A percentile compares a stretch with the other conserved stretches of the same genome.
Evolutionary conservation across 1,284 basidiomycete genomes (phyloP).

Genomic region (Ustilago crameri): DNA sequence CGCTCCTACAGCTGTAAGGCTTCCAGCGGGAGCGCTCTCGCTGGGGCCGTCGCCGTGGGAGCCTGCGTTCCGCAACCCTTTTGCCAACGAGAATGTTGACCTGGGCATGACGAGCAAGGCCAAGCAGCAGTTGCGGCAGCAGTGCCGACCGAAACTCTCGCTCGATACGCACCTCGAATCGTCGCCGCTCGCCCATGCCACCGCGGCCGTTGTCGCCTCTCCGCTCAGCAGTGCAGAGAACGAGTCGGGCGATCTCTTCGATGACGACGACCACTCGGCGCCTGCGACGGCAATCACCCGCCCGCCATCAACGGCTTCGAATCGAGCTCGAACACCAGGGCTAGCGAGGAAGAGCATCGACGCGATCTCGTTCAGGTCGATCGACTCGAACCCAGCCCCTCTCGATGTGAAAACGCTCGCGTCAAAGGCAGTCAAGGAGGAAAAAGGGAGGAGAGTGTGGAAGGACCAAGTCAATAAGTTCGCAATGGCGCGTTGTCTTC

Average conservation of each 20-base stretch:
- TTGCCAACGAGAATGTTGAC: constrained; percentile 12
- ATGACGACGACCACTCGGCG: not conserved
- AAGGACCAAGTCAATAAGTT: constrained; percentile 36
- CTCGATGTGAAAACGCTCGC: constrained; percentile 33
- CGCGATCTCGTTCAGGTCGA: constrained; percentile 19
- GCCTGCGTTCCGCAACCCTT: constrained; percentile 28
- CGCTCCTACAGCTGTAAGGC: constrained; percentile 1
- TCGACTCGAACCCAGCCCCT: constrained; percentile 3
- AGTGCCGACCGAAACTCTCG: constrained; percentile 14
- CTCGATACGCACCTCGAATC: constrained; percentile 25
- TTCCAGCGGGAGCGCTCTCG: constrained; percentile 25
- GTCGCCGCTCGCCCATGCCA: constrained; percentile 8
- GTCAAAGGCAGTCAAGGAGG: constrained; percentile 30
- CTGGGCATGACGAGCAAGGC: constrained; percentile 13
- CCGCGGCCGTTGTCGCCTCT: constrained; percentile 7
- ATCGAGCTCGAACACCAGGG: not conserved
- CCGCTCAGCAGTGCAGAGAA: not conserved
- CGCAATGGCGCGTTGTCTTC: constrained; percentile 24
- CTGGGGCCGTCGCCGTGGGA: constrained; percentile 27
- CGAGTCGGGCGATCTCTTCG: not conserved
- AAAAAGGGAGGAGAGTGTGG: constrained; percentile 26
- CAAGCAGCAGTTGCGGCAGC: constrained; percentile 7
- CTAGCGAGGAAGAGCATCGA: constrained; percentile 35
- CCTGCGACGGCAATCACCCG: constrained; percentile 7
- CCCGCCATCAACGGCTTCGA: constrained; percentile 9